A percentile compares a stretch with the other conserved stretches of the same genome.
These are phyloP conservation scores for Trichocladium uniseriatum DNA, from an alignment of 495 filamentous ascomycete species.

Conservation along the genomic window DNA sequence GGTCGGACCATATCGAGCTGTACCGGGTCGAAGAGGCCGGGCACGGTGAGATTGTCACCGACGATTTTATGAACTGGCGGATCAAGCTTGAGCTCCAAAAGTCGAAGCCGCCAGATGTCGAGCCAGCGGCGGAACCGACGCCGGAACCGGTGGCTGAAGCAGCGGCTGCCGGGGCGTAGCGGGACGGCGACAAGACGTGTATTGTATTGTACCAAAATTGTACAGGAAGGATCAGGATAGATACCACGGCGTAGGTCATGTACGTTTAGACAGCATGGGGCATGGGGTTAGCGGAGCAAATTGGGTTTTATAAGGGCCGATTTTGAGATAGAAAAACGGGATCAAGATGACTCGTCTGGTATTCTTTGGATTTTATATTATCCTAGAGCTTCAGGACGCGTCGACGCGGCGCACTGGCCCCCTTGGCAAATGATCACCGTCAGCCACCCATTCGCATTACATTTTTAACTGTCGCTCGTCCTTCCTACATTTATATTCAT, in stretches of 20 bases:
- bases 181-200: no score
- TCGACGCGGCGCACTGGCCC: no score
- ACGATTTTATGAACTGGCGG: conserved; percentile 68
- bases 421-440: no score
- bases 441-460: no score
- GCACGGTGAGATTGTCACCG: conserved; percentile 65
- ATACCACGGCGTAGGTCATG: conserved; percentile 1
- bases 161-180: no score
- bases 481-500: no score
- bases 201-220: neutral
- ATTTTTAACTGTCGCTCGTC: no score
- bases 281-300: neutral
- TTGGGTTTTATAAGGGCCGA: neutral
- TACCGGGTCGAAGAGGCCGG: conserved; percentile 62
- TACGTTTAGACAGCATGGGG: neutral
- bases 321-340: neutral
- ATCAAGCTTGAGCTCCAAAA: conserved; percentile 35
- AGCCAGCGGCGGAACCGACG: neutral
- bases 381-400: no score
- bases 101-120: neutral
- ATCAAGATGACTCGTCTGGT: no score
- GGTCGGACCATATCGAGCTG: conserved; percentile 54
- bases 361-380: no score
- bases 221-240: neutral
- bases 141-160: neutral